Percentiles rank a stretch among this genome's conserved stretches.
Conservation (phyloP, 208 protist genomes). For the Herpetomonas samuelpessoai region DNA sequence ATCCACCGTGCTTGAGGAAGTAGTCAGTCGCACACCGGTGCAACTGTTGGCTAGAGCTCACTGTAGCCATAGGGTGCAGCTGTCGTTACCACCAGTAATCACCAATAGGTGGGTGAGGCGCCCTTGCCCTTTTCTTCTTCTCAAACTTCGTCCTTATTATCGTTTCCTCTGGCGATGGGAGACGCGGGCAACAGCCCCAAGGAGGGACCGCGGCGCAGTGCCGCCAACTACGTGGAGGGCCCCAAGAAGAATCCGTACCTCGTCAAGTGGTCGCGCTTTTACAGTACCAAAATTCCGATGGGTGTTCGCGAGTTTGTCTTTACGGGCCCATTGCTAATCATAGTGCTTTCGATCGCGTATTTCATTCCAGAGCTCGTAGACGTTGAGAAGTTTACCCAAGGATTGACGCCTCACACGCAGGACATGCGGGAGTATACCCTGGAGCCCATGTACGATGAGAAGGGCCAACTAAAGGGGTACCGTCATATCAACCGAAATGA, state of each 20-base stretch:
- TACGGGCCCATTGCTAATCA: slow-evolving; percentile 54
- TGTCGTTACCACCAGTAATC: not conserved
- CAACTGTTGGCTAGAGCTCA: too few relatives aligned
- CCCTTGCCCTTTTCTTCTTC: slow-evolving; percentile 9
- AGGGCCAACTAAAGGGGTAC: slow-evolving; percentile 67
- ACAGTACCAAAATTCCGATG: slow-evolving; percentile 78
- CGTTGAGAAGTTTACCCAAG: slow-evolving; percentile 71
- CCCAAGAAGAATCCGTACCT: slow-evolving; percentile 73
- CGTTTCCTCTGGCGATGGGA: not conserved
- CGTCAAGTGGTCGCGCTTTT: slow-evolving; percentile 62
- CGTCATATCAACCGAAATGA: slow-evolving; percentile 51
- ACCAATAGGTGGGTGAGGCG: not conserved
- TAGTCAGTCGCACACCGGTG: too few relatives aligned
- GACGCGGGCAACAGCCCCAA: not conserved
- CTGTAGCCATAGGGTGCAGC: too few relatives aligned
- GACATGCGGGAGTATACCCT: slow-evolving; percentile 77
- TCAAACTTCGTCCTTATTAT: not conserved
- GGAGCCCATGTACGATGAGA: slow-evolving; percentile 79
- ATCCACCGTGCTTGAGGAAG: too few relatives aligned
- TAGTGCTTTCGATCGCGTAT: slow-evolving; percentile 69
- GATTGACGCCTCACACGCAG: slow-evolving; percentile 53
- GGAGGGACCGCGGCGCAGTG: slow-evolving; percentile 26
- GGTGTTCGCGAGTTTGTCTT: slow-evolving; percentile 86
- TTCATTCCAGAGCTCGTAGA: slow-evolving; percentile 56
- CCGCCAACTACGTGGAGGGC: slow-evolving; percentile 66